Percentiles rank a stretch among this genome's conserved stretches.
Conservation (phyloP, 805 yeast species). For the Kodamaea lidongshanica region DNA sequence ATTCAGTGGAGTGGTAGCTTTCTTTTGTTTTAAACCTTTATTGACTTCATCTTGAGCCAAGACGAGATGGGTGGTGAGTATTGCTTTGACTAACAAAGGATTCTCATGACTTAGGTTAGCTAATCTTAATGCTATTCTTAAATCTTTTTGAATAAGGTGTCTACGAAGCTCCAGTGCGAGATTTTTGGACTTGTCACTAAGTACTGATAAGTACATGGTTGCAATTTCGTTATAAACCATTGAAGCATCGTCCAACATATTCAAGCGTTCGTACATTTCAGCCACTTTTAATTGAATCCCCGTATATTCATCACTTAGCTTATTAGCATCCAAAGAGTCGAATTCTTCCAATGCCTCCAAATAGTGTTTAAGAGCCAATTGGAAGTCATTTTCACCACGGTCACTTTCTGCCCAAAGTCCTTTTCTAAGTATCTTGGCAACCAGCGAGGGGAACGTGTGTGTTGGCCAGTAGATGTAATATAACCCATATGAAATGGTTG, state of each 20-base stretch:
- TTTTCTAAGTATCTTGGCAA: conserved; percentile 64
- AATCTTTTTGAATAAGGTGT: conserved; percentile 61
- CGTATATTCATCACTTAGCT: conserved; percentile 72
- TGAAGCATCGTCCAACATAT: conserved; percentile 57
- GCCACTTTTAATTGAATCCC: conserved; percentile 84
- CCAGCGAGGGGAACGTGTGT: conserved; percentile 61
- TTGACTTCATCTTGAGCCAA: conserved; percentile 64
- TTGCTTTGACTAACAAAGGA: conserved; percentile 47
- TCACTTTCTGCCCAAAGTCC: conserved; percentile 83
- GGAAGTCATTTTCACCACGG: conserved; percentile 55
- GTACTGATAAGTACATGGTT: conserved; percentile 49
- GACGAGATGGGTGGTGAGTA: conserved; percentile 55
- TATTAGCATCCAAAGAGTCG: conserved; percentile 47
- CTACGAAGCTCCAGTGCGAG: conserved; percentile 32
- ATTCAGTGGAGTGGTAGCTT: no score
- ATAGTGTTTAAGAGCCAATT: conserved; percentile 64
- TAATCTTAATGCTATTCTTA: conserved; percentile 62
- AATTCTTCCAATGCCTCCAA: conserved; percentile 68
- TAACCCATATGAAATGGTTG: conserved; percentile 16
- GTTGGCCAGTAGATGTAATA: conserved; percentile 56
- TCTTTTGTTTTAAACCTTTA: conserved; percentile 24
- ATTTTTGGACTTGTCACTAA: conserved; percentile 31
- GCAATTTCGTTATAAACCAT: conserved; percentile 63
- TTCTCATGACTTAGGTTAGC: conserved; percentile 51
- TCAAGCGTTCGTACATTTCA: conserved; percentile 75